Evolutionary conservation across 805 yeast species (phyloP), one percentile per base, ranked within the genome.

Genomic region (Debaryomyces maramus): DNA sequence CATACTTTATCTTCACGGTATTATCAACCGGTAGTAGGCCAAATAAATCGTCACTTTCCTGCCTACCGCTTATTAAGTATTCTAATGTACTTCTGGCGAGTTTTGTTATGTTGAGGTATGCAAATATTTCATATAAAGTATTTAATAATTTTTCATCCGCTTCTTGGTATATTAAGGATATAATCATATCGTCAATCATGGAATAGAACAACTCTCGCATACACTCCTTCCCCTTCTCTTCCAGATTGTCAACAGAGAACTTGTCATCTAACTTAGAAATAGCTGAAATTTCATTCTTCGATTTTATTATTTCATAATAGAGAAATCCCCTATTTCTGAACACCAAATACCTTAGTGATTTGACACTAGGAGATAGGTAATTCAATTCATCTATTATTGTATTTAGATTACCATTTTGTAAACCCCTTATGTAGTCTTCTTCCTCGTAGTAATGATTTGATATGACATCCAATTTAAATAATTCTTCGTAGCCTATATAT

Each of bases 271-370:
- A 16, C 13, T 29, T 38, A 53, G 40, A 20, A n/a, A 35, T 8
- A 5, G 21, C 29, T 4, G 15, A 13, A 7, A 28, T 22, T 10
- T 17, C 41, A 10, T 16, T 17, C 5, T 23, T 36, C 7, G 30
- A 30, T 34, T 47, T 61, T 46, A 69, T 47, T 5, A 68, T 57
- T 21, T 72, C 67, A 19, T 85, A 72, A 44, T 80, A 75, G 22
- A 88, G 71, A 50, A 88, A 73, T 0, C 96, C 97, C 41, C 95
- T 67, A 55, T 91, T 93, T 48, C 97, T 75, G 55, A 81, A 80
- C 1, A 85, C 83, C 49, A 93, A 67, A 53, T 86, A 89, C 37
- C 95, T 74, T 23, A 93, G 67, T 8, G 81, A 75, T 48, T 83
- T 81, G 17, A 90, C 75, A 2, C 85, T 79, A 1, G 95, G 91